These are phyloP conservation scores for Ophiostoma australiae DNA, from an alignment of 2,329 filamentous ascomycete genomes.

Conservation along the genomic window DNA sequence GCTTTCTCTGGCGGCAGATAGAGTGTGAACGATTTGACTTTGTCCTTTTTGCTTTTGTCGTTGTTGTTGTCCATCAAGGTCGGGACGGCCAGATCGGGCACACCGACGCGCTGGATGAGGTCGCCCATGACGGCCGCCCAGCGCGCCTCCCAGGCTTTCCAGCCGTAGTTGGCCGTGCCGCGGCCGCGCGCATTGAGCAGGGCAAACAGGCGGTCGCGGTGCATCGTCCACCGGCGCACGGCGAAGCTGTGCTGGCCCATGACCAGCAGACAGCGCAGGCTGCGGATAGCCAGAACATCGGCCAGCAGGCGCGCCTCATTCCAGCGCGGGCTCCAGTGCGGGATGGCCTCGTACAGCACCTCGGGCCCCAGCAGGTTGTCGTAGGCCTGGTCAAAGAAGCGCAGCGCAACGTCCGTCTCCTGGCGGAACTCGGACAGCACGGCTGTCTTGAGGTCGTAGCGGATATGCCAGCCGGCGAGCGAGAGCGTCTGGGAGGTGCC, in stretches of 20 bases:
- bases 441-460: conserved; percentile 91
- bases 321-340: conserved; percentile 85
- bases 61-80: not conserved
- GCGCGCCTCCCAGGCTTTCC: conserved; percentile 86
- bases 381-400: conserved; percentile 83
- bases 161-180: conserved; percentile 84
- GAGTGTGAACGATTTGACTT: not conserved
- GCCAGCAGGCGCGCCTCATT: conserved; percentile 86
- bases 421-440: conserved; percentile 89
- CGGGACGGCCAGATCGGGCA: conserved; percentile 43
- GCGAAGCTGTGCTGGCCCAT: conserved; percentile 72
- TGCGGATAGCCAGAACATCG: conserved; percentile 74
- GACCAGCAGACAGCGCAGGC: conserved; percentile 78
- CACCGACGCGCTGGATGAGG: conserved; percentile 50
- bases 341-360: conserved; percentile 72
- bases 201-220: conserved; percentile 67
- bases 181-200: conserved; percentile 78
- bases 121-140: conserved; percentile 61
- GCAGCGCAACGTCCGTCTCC: conserved; percentile 80
- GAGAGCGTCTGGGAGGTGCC: conserved; percentile 85
- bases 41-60: not conserved
- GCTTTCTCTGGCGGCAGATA: conserved; percentile 54
- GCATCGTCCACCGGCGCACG: conserved; percentile 72
- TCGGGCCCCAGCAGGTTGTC: conserved; percentile 77
- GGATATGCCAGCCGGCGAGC: conserved; percentile 80